phyloP scores from a whole-genome alignment of 345 rosid species.

The Arabis hirsuta region DNA sequence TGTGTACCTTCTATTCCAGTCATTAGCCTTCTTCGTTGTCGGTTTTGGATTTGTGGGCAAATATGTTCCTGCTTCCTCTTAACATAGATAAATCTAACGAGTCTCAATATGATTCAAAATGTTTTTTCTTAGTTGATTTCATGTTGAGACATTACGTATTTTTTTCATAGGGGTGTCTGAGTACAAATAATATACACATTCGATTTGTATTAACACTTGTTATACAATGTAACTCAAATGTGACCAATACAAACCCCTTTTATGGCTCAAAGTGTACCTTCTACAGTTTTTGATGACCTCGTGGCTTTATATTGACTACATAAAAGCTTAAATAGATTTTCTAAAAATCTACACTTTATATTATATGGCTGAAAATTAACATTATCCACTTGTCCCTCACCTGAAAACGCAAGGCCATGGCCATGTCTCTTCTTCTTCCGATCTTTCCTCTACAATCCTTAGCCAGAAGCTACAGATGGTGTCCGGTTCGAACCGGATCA shows the following conservation, averaged over 20 bases:
- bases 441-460: constrained; percentile 37
- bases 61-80: constrained; percentile 51
- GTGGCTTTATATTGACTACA: constrained; percentile 33
- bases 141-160: constrained; percentile 13
- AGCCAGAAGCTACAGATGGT: constrained; percentile 24
- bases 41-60: constrained; percentile 83
- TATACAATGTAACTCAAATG: constrained; percentile 7
- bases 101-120: constrained; percentile 33
- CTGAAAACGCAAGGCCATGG: constrained; percentile 33
- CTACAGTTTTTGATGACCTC: background rate
- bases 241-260: background rate
- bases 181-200: constrained; percentile 8
- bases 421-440: constrained; percentile 48
- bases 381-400: constrained; percentile 13
- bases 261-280: too few relatives aligned
- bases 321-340: background rate
- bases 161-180: background rate
- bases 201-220: constrained; percentile 14
- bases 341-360: background rate
- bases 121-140: constrained; percentile 34
- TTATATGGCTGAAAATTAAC: constrained; percentile 6
- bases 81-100: constrained; percentile 24
- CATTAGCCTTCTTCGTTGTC: constrained; percentile 72
- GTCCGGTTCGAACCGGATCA: constrained; percentile 41
- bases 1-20: constrained; percentile 67